phyloP scores from a whole-genome alignment of 2,329 filamentous ascomycete species.

The Lecanicillium sp. region DNA sequence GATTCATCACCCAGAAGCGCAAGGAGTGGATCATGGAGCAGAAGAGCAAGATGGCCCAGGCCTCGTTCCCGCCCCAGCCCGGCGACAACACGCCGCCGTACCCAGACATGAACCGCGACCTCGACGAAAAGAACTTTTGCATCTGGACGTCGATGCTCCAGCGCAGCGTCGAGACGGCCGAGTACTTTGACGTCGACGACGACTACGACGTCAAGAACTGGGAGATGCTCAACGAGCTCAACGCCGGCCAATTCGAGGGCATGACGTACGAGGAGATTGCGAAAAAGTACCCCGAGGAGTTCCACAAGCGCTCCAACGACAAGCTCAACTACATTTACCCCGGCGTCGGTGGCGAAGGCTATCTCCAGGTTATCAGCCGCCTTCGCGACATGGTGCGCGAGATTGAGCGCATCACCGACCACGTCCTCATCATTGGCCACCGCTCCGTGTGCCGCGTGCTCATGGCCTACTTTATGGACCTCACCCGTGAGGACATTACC shows the following conservation, averaged over 20 bases:
- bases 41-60: conserved; percentile 65
- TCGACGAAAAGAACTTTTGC: conserved; percentile 83
- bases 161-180: conserved; percentile 78
- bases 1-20: conserved; percentile 76
- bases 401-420: conserved; percentile 93
- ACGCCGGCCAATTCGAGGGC: conserved; percentile 87
- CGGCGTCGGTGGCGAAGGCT: conserved; percentile 90
- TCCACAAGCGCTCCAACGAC: conserved; percentile 67
- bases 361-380: conserved; percentile 93
- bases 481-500: conserved; percentile 84
- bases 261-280: conserved; percentile 91
- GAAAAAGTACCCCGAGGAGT: conserved; percentile 72
- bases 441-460: conserved; percentile 87
- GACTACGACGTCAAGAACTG: conserved; percentile 96
- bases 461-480: conserved; percentile 92
- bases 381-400: conserved; percentile 93
- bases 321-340: conserved; percentile 93
- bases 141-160: conserved; percentile 98
- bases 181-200: conserved; percentile 84
- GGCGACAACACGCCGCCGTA: conserved; percentile 94
- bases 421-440: conserved; percentile 86
- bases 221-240: conserved; percentile 96
- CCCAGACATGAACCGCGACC: conserved; percentile 66
- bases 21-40: conserved; percentile 78
- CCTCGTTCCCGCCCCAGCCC: conserved; percentile 79